Percentiles rank a stretch among this genome's conserved stretches.
Evolutionary conservation across 1,139 yeast species (phyloP).

Genomic region (Debaryomycetaceae sp.): DNA sequence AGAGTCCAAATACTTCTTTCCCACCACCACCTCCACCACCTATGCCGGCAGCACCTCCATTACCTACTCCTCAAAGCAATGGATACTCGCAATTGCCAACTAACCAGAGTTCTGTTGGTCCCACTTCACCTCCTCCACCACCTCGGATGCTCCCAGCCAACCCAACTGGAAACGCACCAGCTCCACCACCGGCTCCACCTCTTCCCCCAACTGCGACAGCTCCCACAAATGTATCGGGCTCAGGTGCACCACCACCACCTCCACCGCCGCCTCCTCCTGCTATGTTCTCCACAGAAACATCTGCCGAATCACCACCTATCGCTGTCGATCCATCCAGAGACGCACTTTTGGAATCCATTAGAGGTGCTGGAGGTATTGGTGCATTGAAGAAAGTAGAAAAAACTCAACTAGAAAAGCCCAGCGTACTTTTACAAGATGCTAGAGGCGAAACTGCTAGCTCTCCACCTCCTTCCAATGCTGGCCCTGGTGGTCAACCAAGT

Average conservation of each 20-base stretch:
- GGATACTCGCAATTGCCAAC: slow-evolving; percentile 16
- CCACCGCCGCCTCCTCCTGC: slow-evolving; percentile 37
- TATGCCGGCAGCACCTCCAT: slow-evolving; percentile 6
- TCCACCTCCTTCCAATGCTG: slow-evolving; percentile 17
- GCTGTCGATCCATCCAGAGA: slow-evolving; percentile 63
- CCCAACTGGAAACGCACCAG: slow-evolving; percentile 9
- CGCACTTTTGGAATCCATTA: slow-evolving; percentile 82
- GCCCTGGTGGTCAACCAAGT: slow-evolving; percentile 45
- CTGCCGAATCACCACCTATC: slow-evolving; percentile 20
- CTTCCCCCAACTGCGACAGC: slow-evolving; percentile 11
- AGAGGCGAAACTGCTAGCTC: slow-evolving; percentile 46
- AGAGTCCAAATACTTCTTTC: not conserved
- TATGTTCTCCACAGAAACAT: slow-evolving; percentile 13
- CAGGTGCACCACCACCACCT: slow-evolving; percentile 32
- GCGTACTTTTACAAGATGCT: slow-evolving; percentile 67
- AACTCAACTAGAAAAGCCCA: slow-evolving; percentile 76
- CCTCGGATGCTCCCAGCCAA: slow-evolving; percentile 14
- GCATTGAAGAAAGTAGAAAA: slow-evolving; percentile 76
- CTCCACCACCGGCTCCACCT: slow-evolving; percentile 28
- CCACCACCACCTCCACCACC: slow-evolving; percentile 20
- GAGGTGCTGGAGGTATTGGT: slow-evolving; percentile 74
- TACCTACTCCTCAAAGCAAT: slow-evolving; percentile 5
- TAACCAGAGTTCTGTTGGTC: slow-evolving; percentile 8
- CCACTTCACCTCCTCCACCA: slow-evolving; percentile 18
- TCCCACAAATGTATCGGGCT: slow-evolving; percentile 21